Conservation (phyloP, 805 yeast species). For the Pichia scutulata region DNA sequence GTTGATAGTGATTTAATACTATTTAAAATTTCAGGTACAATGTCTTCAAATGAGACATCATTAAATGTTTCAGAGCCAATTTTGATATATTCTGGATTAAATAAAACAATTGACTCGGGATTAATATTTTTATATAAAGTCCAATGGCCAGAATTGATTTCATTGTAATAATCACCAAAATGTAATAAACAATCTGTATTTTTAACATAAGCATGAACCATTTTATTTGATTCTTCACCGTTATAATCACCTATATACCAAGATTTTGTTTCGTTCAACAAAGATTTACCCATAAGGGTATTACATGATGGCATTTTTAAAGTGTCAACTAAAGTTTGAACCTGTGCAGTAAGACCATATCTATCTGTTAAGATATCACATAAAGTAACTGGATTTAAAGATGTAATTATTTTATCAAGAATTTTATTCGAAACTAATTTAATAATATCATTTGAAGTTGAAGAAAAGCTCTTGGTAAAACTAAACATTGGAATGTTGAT, state of each 20-base stretch:
- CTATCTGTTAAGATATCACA: slow-evolving; percentile 69
- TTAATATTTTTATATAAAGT: slow-evolving; percentile 36
- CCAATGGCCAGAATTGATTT: slow-evolving; percentile 63
- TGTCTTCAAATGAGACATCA: slow-evolving; percentile 39
- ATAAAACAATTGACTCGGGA: slow-evolving; percentile 35
- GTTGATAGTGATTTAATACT: slow-evolving; percentile 25
- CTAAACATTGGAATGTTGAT: slow-evolving; percentile 9
- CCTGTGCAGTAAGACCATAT: slow-evolving; percentile 37
- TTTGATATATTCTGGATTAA: slow-evolving; percentile 48
- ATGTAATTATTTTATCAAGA: slow-evolving; percentile 40
- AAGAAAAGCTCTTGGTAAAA: slow-evolving; percentile 16
- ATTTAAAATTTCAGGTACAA: slow-evolving; percentile 37
- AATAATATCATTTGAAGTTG: slow-evolving; percentile 19
- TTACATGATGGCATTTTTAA: slow-evolving; percentile 51
- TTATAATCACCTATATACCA: slow-evolving; percentile 66
- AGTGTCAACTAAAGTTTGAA: slow-evolving; percentile 42
- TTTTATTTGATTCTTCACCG: slow-evolving; percentile 48
- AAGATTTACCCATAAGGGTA: slow-evolving; percentile 64
- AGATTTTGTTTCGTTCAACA: slow-evolving; percentile 60
- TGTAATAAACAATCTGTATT: slow-evolving; percentile 61
- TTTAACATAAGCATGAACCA: slow-evolving; percentile 41
- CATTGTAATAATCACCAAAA: slow-evolving; percentile 62
- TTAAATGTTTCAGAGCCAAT: slow-evolving; percentile 36
- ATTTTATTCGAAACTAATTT: slow-evolving; percentile 30
- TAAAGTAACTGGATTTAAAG: slow-evolving; percentile 56